phyloP scores from a whole-genome alignment of 306 rosid species.

The Cicer bijugum region DNA sequence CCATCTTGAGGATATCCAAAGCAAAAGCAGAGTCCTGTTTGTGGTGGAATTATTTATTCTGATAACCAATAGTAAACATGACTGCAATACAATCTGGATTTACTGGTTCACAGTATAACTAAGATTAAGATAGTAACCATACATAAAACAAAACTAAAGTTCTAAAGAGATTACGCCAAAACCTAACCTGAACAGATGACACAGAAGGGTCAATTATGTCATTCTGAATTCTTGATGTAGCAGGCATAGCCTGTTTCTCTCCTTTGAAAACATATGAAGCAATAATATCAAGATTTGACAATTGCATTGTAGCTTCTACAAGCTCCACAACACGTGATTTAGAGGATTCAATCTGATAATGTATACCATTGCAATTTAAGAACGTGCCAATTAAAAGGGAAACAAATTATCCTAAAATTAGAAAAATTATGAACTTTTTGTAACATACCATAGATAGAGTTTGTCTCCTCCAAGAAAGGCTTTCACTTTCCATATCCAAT shows the following conservation, averaged over 20 bases:
- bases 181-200: conserved; percentile 71
- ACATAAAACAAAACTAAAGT: conserved; percentile 19
- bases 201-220: conserved; percentile 76
- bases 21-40: conserved; percentile 34
- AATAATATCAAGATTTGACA: conserved; percentile 84
- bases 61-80: conserved; percentile 33
- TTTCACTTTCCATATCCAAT: conserved; percentile 67
- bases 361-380: conserved; percentile 35
- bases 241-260: conserved; percentile 60
- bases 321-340: conserved; percentile 75
- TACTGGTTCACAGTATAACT: conserved; percentile 13
- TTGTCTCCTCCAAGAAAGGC: conserved; percentile 85
- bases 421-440: conserved; percentile 16
- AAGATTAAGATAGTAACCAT: background rate
- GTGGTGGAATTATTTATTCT: conserved; percentile 29
- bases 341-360: conserved; percentile 78
- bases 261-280: conserved; percentile 78
- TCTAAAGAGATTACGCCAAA: conserved; percentile 32
- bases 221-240: conserved; percentile 77
- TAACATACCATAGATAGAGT: conserved; percentile 65
- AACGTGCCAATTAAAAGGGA: conserved; percentile 10
- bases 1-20: conserved; percentile 37
- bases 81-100: conserved; percentile 27
- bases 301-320: conserved; percentile 68
- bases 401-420: conserved; percentile 22